Evolutionary conservation across 768 basidiomycete genomes (phyloP), one percentile per base, ranked within the genome.

Genomic region (Cystobasidium onofrii): DNA sequence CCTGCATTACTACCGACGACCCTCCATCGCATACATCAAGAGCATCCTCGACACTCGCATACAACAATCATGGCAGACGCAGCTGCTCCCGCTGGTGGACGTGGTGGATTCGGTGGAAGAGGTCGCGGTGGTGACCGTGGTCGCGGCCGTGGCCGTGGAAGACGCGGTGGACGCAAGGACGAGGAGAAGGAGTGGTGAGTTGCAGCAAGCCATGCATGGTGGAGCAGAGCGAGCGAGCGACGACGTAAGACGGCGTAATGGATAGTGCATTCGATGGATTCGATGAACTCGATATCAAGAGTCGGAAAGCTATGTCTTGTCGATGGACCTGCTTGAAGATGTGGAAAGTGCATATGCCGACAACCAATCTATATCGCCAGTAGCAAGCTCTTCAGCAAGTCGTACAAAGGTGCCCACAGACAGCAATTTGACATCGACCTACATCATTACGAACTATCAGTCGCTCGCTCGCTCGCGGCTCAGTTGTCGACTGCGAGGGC

Each of bases 101-200:
- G 94, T 79, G 93, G 94, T 81, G 92, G 91, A 76, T 88, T 91
- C 76, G 90, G 92, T 76, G 88, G 92, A 78, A 90, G 91, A 72
- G 87, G 81, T 25, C 64, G 73, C 29, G 73, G 73, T 52, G 73
- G 71, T 36, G 78, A 52, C 36, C 74, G 78, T 54, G 79, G 78
- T 76, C 80, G 91, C 70, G 87, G 91, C 75, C 81, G 82, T 74
- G 80, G 77, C 73, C 76, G 81, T 66, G 80, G 80, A 44, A 89
- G 96, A 79, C 90, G 95, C 78, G 96, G 95, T 73, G 91, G 91
- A 74, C 92, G 92, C 86, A 97, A 96, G 86, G 96, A 99, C 80
- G 96, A 98, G 83, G 96, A 98, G 85, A 97, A 98, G 86, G 96
- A 98, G 83, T 98, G 96, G 95, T 96, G 82, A 82, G 85, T 83